phyloP scores from a whole-genome alignment of 1,284 basidiomycete species.

The Omphalotus olearius region DNA sequence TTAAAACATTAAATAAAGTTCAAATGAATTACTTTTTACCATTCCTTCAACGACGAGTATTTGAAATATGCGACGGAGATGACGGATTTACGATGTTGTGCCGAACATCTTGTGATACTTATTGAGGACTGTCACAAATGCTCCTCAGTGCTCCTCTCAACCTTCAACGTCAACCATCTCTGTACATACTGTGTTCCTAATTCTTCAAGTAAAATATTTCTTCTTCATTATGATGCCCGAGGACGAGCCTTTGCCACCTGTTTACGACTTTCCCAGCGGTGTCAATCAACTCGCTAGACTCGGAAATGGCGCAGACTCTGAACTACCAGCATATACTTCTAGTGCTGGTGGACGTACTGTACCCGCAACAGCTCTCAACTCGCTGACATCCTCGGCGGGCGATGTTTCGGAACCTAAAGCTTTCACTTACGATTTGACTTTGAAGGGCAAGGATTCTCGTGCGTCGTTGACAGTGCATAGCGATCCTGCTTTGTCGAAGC shows the following conservation, averaged over 20 bases:
- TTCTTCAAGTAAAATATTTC: too few relatives aligned
- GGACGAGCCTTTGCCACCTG: not conserved
- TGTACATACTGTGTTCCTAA: too few relatives aligned
- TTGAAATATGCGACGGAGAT: too few relatives aligned
- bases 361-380: not conserved
- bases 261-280: slow-evolving; percentile 1
- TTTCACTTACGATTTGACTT: not conserved
- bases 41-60: too few relatives aligned
- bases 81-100: too few relatives aligned
- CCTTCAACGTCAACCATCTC: too few relatives aligned
- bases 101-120: too few relatives aligned
- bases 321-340: slow-evolving; percentile 10
- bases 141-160: too few relatives aligned
- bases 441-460: slow-evolving; percentile 1
- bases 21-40: too few relatives aligned
- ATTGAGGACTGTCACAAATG: too few relatives aligned
- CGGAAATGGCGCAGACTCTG: not conserved
- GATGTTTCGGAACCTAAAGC: not conserved
- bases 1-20: too few relatives aligned
- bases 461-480: slow-evolving; percentile 2
- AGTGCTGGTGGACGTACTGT: not conserved
- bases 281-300: not conserved
- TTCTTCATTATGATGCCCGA: too few relatives aligned
- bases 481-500: slow-evolving; percentile 8
- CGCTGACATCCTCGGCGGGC: not conserved